phyloP scores from a whole-genome alignment of 495 filamentous ascomycete genomes.

The Neurospora sp. region DNA sequence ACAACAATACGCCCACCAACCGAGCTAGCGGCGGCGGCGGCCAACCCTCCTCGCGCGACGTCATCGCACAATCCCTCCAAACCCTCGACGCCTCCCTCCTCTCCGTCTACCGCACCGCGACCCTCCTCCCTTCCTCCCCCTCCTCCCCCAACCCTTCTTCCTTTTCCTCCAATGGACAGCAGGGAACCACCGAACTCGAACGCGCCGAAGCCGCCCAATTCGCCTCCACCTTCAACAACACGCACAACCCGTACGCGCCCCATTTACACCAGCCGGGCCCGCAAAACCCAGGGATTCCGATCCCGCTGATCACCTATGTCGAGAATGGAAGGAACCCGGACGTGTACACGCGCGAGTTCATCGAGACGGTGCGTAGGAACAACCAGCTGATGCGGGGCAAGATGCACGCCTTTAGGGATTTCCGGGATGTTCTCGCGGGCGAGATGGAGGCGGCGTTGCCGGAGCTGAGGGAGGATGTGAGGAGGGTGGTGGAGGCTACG shows the following conservation, averaged over 20 bases:
- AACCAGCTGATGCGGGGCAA: constrained; percentile 85
- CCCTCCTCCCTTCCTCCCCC: constrained; percentile 53
- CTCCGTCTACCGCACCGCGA: constrained; percentile 38
- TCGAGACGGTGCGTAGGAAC: constrained; percentile 73
- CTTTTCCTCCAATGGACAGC: too few relatives aligned
- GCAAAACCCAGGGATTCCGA: constrained; percentile 46
- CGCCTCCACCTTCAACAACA: neutral
- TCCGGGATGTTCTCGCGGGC: constrained; percentile 70
- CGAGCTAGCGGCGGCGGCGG: neutral
- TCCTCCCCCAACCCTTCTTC: constrained; percentile 47
- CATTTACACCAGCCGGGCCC: neutral
- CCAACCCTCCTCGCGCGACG: neutral
- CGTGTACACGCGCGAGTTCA: constrained; percentile 96
- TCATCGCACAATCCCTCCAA: neutral
- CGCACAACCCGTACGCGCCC: neutral
- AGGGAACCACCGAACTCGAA: neutral
- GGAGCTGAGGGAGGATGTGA: constrained; percentile 62
- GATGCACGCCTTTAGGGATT: constrained; percentile 64
- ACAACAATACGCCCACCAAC: neutral
- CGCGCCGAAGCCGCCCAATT: neutral
- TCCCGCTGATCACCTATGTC: constrained; percentile 90
- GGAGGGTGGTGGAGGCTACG: constrained; percentile 45
- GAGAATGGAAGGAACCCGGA: constrained; percentile 91
- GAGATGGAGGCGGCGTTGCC: constrained; percentile 75
- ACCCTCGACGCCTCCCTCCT: constrained; percentile 4